Evolutionary conservation across 257 asterid genomes (phyloP).

Genomic region (Leonotis leonurus): DNA sequence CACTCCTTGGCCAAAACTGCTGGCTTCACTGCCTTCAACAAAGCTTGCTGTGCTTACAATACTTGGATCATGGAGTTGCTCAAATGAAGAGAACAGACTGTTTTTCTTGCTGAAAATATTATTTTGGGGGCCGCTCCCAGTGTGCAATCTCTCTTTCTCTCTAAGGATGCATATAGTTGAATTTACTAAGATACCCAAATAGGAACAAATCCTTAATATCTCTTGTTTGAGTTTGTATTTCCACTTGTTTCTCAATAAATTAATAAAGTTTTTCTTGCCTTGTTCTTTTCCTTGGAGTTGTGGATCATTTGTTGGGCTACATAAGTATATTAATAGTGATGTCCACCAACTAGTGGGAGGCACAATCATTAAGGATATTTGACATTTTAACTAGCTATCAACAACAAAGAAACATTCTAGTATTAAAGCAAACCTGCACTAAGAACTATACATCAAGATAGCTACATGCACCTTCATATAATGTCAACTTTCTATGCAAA

Average conservation of each 20-base stretch:
- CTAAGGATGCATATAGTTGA: not conserved
- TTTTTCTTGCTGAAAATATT: not conserved
- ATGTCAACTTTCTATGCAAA: too few relatives aligned
- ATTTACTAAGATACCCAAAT: not conserved
- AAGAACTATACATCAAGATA: not conserved
- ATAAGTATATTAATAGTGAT: too few relatives aligned
- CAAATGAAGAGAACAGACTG: slow-evolving; percentile 38
- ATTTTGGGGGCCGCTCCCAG: not conserved
- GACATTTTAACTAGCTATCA: not conserved
- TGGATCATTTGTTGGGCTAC: too few relatives aligned
- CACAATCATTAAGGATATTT: not conserved
- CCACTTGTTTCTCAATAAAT: too few relatives aligned
- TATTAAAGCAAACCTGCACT: too few relatives aligned
- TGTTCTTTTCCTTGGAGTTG: too few relatives aligned
- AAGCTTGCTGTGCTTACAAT: slow-evolving; percentile 56
- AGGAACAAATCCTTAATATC: too few relatives aligned
- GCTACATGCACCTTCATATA: not conserved
- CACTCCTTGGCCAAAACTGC: slow-evolving; percentile 57
- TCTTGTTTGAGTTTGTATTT: too few relatives aligned
- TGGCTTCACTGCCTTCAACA: slow-evolving; percentile 55
- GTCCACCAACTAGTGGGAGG: not conserved
- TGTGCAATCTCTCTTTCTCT: not conserved
- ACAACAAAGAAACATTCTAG: too few relatives aligned
- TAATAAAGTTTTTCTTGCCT: too few relatives aligned
- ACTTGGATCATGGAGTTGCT: slow-evolving; percentile 72